phyloP scores from a whole-genome alignment of 148 eudicot species.

The Rhododendron kiyosumense region DNA sequence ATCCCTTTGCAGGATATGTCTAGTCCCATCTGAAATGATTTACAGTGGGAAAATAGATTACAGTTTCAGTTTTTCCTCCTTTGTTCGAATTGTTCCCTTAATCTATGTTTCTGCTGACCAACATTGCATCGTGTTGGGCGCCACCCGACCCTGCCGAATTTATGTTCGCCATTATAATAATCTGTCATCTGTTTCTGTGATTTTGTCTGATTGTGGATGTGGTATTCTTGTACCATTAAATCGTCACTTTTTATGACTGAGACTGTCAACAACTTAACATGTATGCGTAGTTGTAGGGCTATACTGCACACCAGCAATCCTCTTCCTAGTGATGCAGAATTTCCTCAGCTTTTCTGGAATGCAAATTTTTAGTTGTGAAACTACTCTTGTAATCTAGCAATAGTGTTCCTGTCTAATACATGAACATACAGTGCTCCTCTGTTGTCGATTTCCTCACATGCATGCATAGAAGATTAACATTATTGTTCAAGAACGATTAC shows the following conservation, averaged over 20 bases:
- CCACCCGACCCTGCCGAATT: neutral
- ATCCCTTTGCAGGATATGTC: neutral
- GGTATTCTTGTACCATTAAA: neutral
- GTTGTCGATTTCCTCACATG: neutral
- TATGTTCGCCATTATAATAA: neutral
- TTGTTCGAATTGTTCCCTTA: neutral
- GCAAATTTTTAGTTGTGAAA: neutral
- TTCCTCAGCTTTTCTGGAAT: neutral
- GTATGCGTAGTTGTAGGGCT: neutral
- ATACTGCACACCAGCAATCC: neutral
- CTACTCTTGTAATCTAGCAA: neutral
- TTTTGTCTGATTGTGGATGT: neutral
- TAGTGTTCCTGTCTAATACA: neutral
- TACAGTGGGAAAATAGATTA: neutral
- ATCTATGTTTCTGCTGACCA: neutral
- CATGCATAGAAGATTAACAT: neutral
- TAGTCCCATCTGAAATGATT: neutral
- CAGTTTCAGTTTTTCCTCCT: neutral
- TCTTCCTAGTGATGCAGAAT: neutral
- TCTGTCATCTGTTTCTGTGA: neutral
- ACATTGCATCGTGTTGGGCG: neutral
- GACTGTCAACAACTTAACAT: neutral
- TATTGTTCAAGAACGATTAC: neutral
- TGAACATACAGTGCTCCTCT: neutral
- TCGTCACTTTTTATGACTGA: neutral